Conservation (phyloP, 1,139 yeast genomes). For the Pichia sp. region DNA sequence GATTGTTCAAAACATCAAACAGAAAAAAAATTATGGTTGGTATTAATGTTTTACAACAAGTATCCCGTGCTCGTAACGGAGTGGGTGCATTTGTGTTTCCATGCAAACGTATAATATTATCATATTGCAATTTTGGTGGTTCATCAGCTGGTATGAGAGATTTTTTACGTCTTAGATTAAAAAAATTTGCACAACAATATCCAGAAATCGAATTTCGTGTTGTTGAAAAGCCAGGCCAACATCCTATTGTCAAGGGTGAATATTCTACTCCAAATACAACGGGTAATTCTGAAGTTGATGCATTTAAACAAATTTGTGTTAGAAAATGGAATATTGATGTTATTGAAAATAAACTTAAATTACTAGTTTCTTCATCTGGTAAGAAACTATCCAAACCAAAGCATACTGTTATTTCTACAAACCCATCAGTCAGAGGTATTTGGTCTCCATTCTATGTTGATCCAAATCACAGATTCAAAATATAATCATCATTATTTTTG, state of each 20-base stretch:
- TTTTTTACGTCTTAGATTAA: slow-evolving; percentile 51
- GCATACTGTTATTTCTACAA: slow-evolving; percentile 71
- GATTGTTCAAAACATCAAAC: no score
- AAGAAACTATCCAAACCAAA: slow-evolving; percentile 54
- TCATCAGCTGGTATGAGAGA: slow-evolving; percentile 81
- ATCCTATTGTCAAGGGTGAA: slow-evolving; percentile 70
- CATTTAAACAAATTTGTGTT: slow-evolving; percentile 45
- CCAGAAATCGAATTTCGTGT: slow-evolving; percentile 71
- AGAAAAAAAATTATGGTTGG: slow-evolving; percentile 27
- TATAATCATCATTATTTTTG: slow-evolving; percentile 35
- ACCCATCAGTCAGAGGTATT: slow-evolving; percentile 86
- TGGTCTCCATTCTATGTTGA: slow-evolving; percentile 95
- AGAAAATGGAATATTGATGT: slow-evolving; percentile 50
- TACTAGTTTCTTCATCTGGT: slow-evolving; percentile 54
- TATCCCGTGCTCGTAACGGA: slow-evolving; percentile 67
- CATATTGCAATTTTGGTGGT: slow-evolving; percentile 94
- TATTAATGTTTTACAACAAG: slow-evolving; percentile 43
- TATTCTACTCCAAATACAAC: slow-evolving; percentile 35
- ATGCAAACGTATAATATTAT: slow-evolving; percentile 65
- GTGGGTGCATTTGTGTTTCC: slow-evolving; percentile 72
- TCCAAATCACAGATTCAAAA: slow-evolving; percentile 60
- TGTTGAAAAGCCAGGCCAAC: slow-evolving; percentile 60
- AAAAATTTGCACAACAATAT: slow-evolving; percentile 50
- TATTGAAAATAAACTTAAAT: slow-evolving; percentile 48
- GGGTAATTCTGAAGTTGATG: slow-evolving; percentile 23